Evolutionary conservation across 2,329 filamentous ascomycete genomes (phyloP).

Genomic region (Aspergillus sp.): DNA sequence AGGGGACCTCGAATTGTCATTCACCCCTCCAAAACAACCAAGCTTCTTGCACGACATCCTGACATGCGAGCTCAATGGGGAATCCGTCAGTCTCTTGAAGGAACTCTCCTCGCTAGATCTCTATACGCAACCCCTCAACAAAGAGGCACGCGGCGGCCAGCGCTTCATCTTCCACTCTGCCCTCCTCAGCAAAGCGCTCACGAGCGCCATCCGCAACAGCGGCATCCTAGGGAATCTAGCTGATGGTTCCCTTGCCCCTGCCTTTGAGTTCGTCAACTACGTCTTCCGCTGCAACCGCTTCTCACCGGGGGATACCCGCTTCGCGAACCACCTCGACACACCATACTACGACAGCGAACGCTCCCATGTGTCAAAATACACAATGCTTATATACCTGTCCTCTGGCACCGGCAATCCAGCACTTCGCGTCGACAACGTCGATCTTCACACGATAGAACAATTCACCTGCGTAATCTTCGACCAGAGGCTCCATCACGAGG

Average conservation of each 20-base stretch:
- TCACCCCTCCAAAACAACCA: neutral
- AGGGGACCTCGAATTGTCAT: neutral
- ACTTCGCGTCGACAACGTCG: neutral
- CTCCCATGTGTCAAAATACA: neutral
- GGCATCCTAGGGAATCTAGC: neutral
- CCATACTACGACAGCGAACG: neutral
- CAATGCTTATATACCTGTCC: neutral
- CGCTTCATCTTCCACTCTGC: slow-evolving; percentile 7
- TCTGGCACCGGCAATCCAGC: neutral
- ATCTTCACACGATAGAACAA: neutral
- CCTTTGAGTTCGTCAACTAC: slow-evolving; percentile 5
- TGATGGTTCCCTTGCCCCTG: neutral
- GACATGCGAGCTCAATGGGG: neutral
- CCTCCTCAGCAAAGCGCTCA: neutral
- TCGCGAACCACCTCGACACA: neutral
- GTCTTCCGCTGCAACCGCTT: slow-evolving; percentile 3
- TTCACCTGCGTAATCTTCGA: neutral
- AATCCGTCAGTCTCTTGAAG: neutral
- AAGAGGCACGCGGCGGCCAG: neutral
- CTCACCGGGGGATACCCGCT: neutral
- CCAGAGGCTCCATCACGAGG: neutral
- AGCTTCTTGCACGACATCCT: neutral
- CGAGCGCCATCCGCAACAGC: neutral
- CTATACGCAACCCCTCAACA: neutral
- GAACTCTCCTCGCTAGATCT: neutral